Conservation (phyloP, 108 stramenopile species). For the Pseudonitzschia multiseries region DNA sequence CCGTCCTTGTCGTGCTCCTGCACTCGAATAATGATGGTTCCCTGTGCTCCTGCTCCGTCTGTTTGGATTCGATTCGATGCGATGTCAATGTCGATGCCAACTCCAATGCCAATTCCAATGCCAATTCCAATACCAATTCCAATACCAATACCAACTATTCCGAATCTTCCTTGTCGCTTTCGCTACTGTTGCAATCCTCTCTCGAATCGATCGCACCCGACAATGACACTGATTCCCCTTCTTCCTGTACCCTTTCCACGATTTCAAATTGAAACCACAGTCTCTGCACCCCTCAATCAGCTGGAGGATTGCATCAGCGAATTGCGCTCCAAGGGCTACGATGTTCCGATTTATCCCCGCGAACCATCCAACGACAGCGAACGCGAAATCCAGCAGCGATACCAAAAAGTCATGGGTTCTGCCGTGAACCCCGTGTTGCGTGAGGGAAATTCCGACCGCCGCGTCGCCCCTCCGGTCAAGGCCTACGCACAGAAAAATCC, state of each 20-base stretch:
- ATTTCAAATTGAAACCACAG: not conserved
- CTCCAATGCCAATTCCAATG: too few species aligned
- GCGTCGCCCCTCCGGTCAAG: slow-evolving; percentile 92
- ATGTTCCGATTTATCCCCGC: slow-evolving; percentile 87
- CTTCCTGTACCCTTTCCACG: too few species aligned
- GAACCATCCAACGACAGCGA: slow-evolving; percentile 77
- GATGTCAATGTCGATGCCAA: too few species aligned
- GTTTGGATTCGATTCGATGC: too few species aligned
- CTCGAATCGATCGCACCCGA: too few species aligned
- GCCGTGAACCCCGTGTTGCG: slow-evolving; percentile 94
- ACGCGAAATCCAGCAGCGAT: slow-evolving; percentile 60
- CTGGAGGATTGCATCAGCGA: slow-evolving; percentile 86
- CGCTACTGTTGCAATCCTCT: too few species aligned
- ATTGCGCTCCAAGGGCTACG: slow-evolving; percentile 88
- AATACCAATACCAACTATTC: too few species aligned
- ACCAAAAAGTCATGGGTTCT: slow-evolving; percentile 79
- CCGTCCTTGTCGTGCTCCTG: not conserved
- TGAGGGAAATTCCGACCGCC: slow-evolving; percentile 91
- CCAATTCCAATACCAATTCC: too few species aligned
- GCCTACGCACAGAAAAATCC: slow-evolving; percentile 94
- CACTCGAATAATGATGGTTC: too few species aligned
- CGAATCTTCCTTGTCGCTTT: too few species aligned
- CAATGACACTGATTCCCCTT: too few species aligned
- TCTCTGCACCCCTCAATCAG: slow-evolving; percentile 89
- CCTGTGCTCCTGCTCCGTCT: too few species aligned